phyloP scores from a whole-genome alignment of 345 rosid species.

The Atalantia buxifolia region DNA sequence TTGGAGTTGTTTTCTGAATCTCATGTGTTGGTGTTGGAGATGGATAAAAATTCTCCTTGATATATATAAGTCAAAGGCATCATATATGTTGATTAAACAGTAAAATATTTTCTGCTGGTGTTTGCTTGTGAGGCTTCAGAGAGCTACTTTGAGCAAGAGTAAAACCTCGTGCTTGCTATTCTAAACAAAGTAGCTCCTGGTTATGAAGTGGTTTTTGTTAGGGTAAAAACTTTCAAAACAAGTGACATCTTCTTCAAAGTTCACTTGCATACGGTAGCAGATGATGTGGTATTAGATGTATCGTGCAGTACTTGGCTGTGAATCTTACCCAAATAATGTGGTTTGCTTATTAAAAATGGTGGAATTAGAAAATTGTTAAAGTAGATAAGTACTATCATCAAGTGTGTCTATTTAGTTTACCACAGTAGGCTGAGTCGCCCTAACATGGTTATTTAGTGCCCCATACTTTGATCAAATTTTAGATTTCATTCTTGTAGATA shows the following conservation, averaged over 20 bases:
- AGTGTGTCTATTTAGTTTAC: background rate
- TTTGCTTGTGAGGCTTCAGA: background rate
- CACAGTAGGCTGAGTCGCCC: background rate
- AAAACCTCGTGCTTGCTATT: background rate
- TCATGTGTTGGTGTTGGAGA: background rate
- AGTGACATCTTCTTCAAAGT: background rate
- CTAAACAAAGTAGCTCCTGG: background rate
- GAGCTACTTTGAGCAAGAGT: background rate
- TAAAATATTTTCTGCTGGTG: background rate
- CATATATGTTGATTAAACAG: background rate
- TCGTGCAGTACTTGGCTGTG: background rate
- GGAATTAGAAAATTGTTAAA: background rate
- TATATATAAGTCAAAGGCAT: background rate
- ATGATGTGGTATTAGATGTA: background rate
- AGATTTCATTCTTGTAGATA: constrained; percentile 42
- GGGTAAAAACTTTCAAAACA: background rate
- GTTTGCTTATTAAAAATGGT: background rate
- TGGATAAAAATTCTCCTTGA: background rate
- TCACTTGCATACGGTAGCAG: background rate
- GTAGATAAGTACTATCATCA: background rate
- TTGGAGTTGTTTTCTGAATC: background rate
- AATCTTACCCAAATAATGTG: background rate
- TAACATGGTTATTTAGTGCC: background rate
- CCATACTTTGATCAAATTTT: background rate
- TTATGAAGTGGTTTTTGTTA: background rate